Conservation (phyloP, 208 protist genomes). For the Leishmania turanica region DNA sequence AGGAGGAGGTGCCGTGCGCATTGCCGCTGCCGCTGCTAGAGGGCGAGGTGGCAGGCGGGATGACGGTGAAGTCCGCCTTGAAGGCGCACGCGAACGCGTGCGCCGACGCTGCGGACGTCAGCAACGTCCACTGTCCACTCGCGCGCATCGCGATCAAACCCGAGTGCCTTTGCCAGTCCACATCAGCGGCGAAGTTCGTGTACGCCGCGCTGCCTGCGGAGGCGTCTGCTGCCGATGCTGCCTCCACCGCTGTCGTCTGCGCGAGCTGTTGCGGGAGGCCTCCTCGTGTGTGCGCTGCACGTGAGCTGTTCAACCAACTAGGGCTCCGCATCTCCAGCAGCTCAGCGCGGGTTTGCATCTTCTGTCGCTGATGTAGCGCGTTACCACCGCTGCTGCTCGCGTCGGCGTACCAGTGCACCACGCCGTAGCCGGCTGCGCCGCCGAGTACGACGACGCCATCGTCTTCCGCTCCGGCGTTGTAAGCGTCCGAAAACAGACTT, state of each 20-base stretch:
- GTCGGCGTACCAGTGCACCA: slow-evolving; percentile 29
- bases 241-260: not conserved
- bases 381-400: not conserved
- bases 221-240: not conserved
- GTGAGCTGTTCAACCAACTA: not conserved
- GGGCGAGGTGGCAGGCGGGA: slow-evolving; percentile 6
- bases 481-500: not conserved
- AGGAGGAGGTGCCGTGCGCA: not conserved
- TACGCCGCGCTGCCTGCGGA: slow-evolving; percentile 15
- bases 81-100: slow-evolving; percentile 55
- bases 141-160: slow-evolving; percentile 52
- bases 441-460: slow-evolving; percentile 23
- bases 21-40: too few relatives aligned
- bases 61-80: slow-evolving; percentile 6
- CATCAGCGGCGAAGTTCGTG: slow-evolving; percentile 42
- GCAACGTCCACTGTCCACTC: slow-evolving; percentile 42
- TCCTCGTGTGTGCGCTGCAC: not conserved
- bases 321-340: not conserved
- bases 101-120: slow-evolving; percentile 30
- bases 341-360: not conserved
- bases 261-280: not conserved
- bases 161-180: slow-evolving; percentile 36
- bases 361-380: not conserved
- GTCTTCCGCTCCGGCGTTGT: not conserved
- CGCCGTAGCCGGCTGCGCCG: slow-evolving; percentile 26